Conservation (phyloP, 768 basidiomycete species). For the Kockovaella imperatae region DNA sequence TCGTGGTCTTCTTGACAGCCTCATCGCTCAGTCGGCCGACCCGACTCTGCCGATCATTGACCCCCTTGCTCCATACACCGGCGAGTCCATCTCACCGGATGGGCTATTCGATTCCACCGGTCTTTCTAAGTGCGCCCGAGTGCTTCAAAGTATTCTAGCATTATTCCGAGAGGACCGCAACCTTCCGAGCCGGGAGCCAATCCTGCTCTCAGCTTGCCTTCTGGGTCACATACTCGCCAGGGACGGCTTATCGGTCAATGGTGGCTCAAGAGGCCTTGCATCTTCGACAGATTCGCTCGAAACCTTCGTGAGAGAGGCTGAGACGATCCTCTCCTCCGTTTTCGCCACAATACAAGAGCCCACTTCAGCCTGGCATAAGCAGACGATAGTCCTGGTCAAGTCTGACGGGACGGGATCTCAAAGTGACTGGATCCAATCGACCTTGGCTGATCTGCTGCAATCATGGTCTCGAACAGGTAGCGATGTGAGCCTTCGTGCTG, state of each 20-base stretch:
- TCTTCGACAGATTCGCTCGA: constrained; percentile 48
- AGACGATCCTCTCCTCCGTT: constrained; percentile 27
- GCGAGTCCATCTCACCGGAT: constrained; percentile 9
- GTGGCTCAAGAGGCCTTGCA: constrained; percentile 52
- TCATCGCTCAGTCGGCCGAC: too few relatives aligned
- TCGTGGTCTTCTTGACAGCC: too few relatives aligned
- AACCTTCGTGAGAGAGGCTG: constrained; percentile 23
- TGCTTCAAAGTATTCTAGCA: constrained; percentile 54
- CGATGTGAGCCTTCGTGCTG: too few relatives aligned
- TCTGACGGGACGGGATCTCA: background rate
- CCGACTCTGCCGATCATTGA: constrained; percentile 25
- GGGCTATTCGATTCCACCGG: constrained; percentile 49
- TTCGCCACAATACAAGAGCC: constrained; percentile 12
- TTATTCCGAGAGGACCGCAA: constrained; percentile 56
- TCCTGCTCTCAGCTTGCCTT: constrained; percentile 65
- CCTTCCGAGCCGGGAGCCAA: constrained; percentile 55
- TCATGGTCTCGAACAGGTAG: too few relatives aligned
- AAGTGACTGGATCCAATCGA: too few relatives aligned
- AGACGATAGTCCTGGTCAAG: constrained; percentile 10
- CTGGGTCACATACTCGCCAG: constrained; percentile 57
- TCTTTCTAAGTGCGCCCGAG: constrained; percentile 59
- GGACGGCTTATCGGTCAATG: constrained; percentile 56
- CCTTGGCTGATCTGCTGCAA: too few relatives aligned
- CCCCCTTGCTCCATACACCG: constrained; percentile 15
- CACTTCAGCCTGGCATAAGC: constrained; percentile 15